These are phyloP conservation scores for Suillus variegatus DNA, from an alignment of 768 basidiomycete genomes.

Conservation along the genomic window DNA sequence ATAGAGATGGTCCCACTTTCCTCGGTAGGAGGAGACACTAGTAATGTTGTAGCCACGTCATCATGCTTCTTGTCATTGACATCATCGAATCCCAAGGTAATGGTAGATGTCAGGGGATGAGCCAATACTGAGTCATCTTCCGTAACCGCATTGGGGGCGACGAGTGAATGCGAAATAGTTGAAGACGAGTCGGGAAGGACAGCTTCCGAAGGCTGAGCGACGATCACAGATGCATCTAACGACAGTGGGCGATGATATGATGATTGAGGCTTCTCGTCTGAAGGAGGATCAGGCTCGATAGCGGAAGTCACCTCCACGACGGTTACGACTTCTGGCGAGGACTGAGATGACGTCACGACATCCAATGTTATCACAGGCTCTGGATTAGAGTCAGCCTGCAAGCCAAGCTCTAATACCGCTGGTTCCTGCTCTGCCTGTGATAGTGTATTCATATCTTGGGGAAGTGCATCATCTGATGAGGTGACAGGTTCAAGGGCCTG, in stretches of 20 bases:
- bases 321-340: not conserved
- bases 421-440: conserved; percentile 9
- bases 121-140: not conserved
- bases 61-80: not conserved
- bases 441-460: conserved; percentile 5
- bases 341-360: not conserved
- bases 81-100: too few relatives aligned
- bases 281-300: not conserved
- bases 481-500: not conserved
- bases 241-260: not conserved
- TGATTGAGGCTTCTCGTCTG: not conserved
- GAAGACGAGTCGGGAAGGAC: not conserved
- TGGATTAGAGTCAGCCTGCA: not conserved
- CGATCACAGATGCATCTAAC: not conserved
- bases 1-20: conserved; percentile 1
- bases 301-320: not conserved
- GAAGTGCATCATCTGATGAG: not conserved
- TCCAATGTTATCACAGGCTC: not conserved
- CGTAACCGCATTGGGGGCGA: not conserved
- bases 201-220: not conserved
- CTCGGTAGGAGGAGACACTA: not conserved
- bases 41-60: not conserved
- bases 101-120: not conserved
- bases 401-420: not conserved
- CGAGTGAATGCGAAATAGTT: not conserved